Evolutionary conservation across 768 basidiomycete genomes (phyloP).

Genomic region (Suillus cothurnatus): DNA sequence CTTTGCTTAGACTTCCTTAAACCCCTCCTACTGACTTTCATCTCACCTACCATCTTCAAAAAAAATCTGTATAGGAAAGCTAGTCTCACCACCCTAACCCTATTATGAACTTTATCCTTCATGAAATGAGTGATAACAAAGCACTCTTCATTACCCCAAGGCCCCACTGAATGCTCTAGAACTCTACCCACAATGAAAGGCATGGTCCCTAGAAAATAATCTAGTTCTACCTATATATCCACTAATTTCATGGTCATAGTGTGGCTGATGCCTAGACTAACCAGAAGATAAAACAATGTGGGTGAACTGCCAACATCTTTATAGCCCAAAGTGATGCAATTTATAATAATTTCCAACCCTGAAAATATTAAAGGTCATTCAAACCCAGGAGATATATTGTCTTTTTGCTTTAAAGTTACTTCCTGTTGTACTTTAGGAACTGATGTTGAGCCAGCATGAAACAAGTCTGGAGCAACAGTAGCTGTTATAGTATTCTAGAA

Average conservation of each 20-base stretch:
- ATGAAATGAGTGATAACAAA: not conserved
- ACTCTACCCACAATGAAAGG: constrained; percentile 1
- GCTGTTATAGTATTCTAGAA: not conserved
- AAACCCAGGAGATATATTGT: not conserved
- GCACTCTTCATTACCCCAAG: not conserved
- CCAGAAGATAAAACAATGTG: constrained; percentile 1
- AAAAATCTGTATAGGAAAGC: not conserved
- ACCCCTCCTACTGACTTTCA: no score
- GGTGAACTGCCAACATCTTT: not conserved
- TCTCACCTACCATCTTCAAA: not conserved
- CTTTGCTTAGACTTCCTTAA: no score
- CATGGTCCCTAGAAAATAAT: constrained; percentile 9
- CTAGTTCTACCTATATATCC: not conserved
- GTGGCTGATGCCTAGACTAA: not conserved
- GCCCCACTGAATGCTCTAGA: not conserved
- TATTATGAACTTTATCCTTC: not conserved
- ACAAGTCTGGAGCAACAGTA: not conserved
- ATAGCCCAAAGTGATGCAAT: not conserved
- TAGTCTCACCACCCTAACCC: not conserved
- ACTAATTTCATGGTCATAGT: not conserved
- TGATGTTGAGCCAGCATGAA: not conserved
- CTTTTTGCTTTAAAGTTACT: not conserved
- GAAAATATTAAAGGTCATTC: not conserved
- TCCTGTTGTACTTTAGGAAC: not conserved
- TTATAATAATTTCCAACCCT: constrained; percentile 6